Evolutionary conservation across 371 early-diverging fungal species (phyloP).

Genomic region (Circinella umbellata): DNA sequence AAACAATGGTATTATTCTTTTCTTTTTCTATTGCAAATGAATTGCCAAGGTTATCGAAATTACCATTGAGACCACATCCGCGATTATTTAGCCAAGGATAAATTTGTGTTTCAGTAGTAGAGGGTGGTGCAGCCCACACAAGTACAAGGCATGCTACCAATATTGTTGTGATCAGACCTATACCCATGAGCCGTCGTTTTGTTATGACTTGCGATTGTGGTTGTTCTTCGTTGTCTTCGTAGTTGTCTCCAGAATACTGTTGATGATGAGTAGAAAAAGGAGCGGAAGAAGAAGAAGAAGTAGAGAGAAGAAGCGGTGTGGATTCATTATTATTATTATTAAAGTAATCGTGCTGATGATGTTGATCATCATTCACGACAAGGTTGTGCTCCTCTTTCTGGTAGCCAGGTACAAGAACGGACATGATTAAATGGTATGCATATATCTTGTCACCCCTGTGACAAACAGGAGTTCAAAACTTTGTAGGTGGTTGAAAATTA

Average conservation of each 20-base stretch:
- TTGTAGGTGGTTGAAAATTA: neutral
- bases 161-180: neutral
- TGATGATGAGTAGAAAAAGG: neutral
- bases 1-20: neutral
- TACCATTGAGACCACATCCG: conserved; percentile 18
- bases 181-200: neutral
- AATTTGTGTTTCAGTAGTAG: neutral
- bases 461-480: neutral
- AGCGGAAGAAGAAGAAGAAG: neutral
- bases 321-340: neutral
- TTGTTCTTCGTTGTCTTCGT: neutral
- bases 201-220: neutral
- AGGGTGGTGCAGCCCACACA: conserved; percentile 3
- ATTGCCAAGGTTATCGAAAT: conserved; percentile 29
- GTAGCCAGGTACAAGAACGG: neutral
- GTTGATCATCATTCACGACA: neutral
- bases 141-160: neutral
- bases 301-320: neutral
- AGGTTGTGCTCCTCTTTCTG: neutral
- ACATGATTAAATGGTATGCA: neutral
- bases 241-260: neutral
- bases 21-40: conserved; percentile 14
- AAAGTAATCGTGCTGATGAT: neutral
- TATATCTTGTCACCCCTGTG: neutral
- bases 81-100: conserved; percentile 12